Evolutionary conservation across 2,329 filamentous ascomycete species (phyloP).

Genomic region (Pyrenophora graminea): DNA sequence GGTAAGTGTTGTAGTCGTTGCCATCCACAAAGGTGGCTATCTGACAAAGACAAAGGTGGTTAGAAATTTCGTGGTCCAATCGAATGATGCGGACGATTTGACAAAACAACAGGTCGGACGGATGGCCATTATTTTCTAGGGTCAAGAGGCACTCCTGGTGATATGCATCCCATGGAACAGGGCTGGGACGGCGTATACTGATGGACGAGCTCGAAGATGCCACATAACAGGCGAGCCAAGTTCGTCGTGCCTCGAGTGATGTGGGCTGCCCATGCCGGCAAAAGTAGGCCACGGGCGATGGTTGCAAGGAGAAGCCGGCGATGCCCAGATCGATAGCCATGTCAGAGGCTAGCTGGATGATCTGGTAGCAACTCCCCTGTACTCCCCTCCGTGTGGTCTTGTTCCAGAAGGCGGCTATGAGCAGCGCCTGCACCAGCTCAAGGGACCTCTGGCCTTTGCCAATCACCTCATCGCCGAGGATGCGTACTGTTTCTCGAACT

Average conservation of each 20-base stretch:
- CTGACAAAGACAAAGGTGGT: constrained; percentile 25
- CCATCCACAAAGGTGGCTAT: constrained; percentile 23
- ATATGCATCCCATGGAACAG: constrained; percentile 29
- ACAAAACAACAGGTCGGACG: constrained; percentile 28
- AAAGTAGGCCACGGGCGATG: constrained; percentile 31
- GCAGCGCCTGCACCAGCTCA: constrained; percentile 35
- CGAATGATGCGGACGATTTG: constrained; percentile 31
- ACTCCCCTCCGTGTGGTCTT: constrained; percentile 23
- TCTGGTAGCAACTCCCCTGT: constrained; percentile 32
- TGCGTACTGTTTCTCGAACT: constrained; percentile 26
- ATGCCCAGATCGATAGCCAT: constrained; percentile 39
- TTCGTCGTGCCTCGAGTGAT: constrained; percentile 33
- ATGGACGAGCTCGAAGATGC: constrained; percentile 26
- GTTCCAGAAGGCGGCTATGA: constrained; percentile 31
- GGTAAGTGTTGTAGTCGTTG: constrained; percentile 26
- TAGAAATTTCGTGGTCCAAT: constrained; percentile 29
- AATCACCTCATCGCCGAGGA: constrained; percentile 30
- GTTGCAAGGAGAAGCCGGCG: constrained; percentile 27
- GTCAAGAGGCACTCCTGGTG: constrained; percentile 27
- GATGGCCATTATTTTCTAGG: constrained; percentile 24
- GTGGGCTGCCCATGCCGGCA: constrained; percentile 22
- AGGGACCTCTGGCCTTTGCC: constrained; percentile 30
- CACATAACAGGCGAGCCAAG: constrained; percentile 37
- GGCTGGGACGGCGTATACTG: constrained; percentile 24
- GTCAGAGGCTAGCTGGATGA: constrained; percentile 33